Evolutionary conservation across 1,284 basidiomycete genomes (phyloP), one percentile per base, ranked within the genome.

Genomic region (Coniophora puteana): DNA sequence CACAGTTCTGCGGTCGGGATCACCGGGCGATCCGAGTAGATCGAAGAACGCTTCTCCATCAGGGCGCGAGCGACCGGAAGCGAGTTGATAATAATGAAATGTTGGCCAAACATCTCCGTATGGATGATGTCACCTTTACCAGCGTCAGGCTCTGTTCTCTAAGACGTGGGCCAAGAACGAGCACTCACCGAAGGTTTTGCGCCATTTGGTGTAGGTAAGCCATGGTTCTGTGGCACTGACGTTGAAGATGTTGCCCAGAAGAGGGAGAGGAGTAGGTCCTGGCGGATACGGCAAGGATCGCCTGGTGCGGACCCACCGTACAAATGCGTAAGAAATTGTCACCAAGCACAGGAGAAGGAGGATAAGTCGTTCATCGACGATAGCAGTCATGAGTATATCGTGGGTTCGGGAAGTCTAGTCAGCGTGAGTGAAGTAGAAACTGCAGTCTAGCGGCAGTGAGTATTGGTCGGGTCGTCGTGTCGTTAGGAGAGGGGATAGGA

Each of bases 1-100:
- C 36, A n/a, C n/a, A n/a, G n/a, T n/a, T n/a, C n/a, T n/a, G n/a
- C n/a, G n/a, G n/a, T n/a, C n/a, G n/a, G n/a, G n/a, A n/a, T n/a
- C n/a, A n/a, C n/a, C 21, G 41, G 41, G 3, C 39, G 38, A 16
- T 45, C 39, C 22, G 43, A 45, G 22, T 45, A 45, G 30, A 24
- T 29, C 4, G 26, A 14, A 13, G 43, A 45, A 7, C 43, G 30
- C n/a, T 25, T 31, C 32, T 45, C 33, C 14, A 45, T 29, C 3
- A 45, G 26, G n/a, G 35, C 39, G 3, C 24, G 22, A 14, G 39
- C 43, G 6, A 40, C 39, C 8, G 24, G 14, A 8, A 20, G 18
- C 2, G 43, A 41, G 22, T 45, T 41, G 16, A 45, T 22, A n/a
- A 45, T 35, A 14, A 35, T 35, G 17, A 35, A 8, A 20, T 35